phyloP scores from a whole-genome alignment of 371 early-diverging fungal genomes.

The Apophysomyces variabilis region DNA sequence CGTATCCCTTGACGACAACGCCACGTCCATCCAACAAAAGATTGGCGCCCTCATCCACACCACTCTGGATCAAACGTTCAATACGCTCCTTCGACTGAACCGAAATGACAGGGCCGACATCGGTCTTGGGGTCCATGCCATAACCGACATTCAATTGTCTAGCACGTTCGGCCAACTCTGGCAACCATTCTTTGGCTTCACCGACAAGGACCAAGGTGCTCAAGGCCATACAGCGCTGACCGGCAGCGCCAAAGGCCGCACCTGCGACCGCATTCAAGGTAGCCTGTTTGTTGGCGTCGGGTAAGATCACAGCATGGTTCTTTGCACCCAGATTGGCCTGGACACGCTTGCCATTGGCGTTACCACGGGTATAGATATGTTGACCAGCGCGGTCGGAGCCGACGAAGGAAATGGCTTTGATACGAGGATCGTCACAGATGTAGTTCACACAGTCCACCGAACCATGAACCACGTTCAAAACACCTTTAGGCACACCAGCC shows the following conservation, averaged over 20 bases:
- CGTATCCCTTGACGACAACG: conserved; percentile 68
- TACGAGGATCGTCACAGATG: conserved; percentile 84
- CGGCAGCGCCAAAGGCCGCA: conserved; percentile 97
- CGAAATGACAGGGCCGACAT: conserved; percentile 93
- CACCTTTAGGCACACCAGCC: conserved; percentile 95
- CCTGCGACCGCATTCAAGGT: conserved; percentile 91
- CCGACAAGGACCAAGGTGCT: conserved; percentile 94
- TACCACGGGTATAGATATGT: conserved; percentile 90
- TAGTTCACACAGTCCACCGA: conserved; percentile 89
- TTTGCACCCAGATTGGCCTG: conserved; percentile 97
- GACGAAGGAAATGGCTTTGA: conserved; percentile 96
- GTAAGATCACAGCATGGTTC: conserved; percentile 96
- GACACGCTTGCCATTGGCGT: conserved; percentile 93
- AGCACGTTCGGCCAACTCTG: conserved; percentile 90
- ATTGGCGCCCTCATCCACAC: conserved; percentile 89
- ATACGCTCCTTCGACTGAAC: conserved; percentile 82
- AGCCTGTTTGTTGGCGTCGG: conserved; percentile 91
- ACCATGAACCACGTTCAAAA: conserved; percentile 95
- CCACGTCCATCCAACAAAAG: conserved; percentile 92
- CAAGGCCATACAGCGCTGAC: conserved; percentile 96
- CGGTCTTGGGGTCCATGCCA: conserved; percentile 88
- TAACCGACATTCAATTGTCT: conserved; percentile 82
- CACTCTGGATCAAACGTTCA: conserved; percentile 81
- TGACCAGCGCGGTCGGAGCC: conserved; percentile 87
- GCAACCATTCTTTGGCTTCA: conserved; percentile 84